A percentile compares a stretch with the other conserved stretches of the same genome.
Conservation (phyloP, 805 yeast genomes). For the Wickerhamiella galacta region DNA sequence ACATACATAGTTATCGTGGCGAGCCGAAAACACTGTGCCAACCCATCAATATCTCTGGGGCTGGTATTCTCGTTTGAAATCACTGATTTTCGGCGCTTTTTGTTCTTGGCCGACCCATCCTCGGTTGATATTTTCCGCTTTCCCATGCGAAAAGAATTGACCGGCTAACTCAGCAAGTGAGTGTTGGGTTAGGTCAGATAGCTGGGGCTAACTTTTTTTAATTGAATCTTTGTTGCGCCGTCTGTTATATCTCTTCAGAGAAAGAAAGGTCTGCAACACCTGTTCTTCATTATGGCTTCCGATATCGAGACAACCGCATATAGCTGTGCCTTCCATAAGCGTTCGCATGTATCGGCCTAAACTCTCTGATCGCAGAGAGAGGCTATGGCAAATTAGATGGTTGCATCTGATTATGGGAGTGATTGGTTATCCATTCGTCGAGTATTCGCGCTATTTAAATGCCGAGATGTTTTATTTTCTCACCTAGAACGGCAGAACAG, state of each 20-base stretch:
- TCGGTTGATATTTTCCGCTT: slow-evolving; percentile 1
- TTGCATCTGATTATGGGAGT: too few species aligned
- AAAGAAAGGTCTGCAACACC: background rate
- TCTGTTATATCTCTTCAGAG: background rate
- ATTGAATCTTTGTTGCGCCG: background rate
- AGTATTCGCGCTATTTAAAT: too few species aligned
- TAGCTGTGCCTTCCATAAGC: too few species aligned
- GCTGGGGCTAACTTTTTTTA: background rate
- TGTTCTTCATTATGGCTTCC: too few species aligned
- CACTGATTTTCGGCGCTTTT: slow-evolving; percentile 11
- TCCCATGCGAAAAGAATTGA: slow-evolving; percentile 1
- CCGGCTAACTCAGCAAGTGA: background rate
- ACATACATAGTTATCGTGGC: slow-evolving; percentile 51
- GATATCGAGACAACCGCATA: too few species aligned
- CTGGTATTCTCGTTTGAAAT: slow-evolving; percentile 9
- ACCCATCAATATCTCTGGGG: slow-evolving; percentile 17
- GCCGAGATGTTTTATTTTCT: background rate
- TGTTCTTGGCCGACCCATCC: slow-evolving; percentile 2
- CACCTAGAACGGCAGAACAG: background rate
- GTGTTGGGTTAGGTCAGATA: background rate
- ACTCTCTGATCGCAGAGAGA: too few species aligned
- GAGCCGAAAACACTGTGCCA: slow-evolving; percentile 49
- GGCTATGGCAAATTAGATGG: too few species aligned
- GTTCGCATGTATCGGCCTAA: too few species aligned
- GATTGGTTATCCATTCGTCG: too few species aligned